These are phyloP conservation scores for Persicaria tinctoria DNA, from an alignment of 148 eudicot genomes.

Conservation along the genomic window DNA sequence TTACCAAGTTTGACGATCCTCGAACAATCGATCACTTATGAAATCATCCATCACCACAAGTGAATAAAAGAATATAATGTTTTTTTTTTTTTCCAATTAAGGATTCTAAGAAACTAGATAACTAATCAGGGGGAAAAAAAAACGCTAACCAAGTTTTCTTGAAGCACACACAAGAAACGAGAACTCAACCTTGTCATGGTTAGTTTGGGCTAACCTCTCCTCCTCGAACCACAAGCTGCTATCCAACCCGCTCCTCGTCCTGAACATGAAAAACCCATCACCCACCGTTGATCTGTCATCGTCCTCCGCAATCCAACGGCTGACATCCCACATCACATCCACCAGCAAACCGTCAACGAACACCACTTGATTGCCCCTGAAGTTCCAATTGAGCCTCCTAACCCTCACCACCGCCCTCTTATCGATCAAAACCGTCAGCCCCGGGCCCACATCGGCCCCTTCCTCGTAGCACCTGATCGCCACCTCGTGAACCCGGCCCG, in stretches of 20 bases:
- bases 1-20: no score
- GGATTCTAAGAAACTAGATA: no score
- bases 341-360: slow-evolving; percentile 54
- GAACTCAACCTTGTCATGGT: slow-evolving; percentile 43
- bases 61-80: no score
- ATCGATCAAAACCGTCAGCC: slow-evolving; percentile 42
- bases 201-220: slow-evolving; percentile 33
- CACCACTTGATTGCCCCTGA: slow-evolving; percentile 53
- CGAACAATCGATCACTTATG: no score
- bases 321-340: slow-evolving; percentile 60
- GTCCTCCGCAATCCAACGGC: slow-evolving; percentile 29
- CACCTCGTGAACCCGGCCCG: slow-evolving; percentile 48
- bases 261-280: slow-evolving; percentile 64
- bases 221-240: slow-evolving; percentile 91
- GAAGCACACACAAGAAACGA: slow-evolving; percentile 70
- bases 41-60: no score
- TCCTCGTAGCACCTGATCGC: slow-evolving; percentile 30
- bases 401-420: slow-evolving; percentile 42
- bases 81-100: no score
- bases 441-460: slow-evolving; percentile 29
- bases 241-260: slow-evolving; percentile 82
- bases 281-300: not conserved
- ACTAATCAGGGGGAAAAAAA: not conserved
- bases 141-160: slow-evolving; percentile 19
- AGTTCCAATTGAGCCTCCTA: slow-evolving; percentile 57